Percentiles rank a stretch among this genome's conserved stretches.
phyloP scores from a whole-genome alignment of 2,329 filamentous ascomycete species.

The Sporothrix protearum region DNA sequence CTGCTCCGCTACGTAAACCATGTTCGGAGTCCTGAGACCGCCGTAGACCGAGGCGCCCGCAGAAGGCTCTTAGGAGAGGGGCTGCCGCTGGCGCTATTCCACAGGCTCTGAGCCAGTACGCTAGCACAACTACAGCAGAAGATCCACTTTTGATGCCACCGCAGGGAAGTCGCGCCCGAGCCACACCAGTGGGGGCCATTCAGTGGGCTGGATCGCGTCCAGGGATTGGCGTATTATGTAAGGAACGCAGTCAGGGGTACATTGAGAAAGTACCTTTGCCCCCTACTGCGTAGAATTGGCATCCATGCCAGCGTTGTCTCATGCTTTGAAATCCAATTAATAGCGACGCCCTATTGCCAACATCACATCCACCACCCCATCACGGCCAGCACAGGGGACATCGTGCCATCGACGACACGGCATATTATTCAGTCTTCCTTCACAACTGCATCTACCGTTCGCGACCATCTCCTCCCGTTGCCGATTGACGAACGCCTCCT shows the following conservation, averaged over 20 bases:
- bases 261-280: background rate
- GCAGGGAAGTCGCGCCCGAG: constrained; percentile 9
- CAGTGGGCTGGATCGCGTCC: background rate
- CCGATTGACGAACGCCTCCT: background rate
- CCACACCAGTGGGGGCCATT: constrained; percentile 3
- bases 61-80: background rate
- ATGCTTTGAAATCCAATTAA: constrained; percentile 17
- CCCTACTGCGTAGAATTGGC: constrained; percentile 1
- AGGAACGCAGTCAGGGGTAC: background rate
- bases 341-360: background rate
- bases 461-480: background rate
- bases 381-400: background rate
- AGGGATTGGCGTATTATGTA: background rate
- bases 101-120: background rate
- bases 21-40: too few relatives aligned
- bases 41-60: background rate
- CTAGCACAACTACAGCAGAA: background rate
- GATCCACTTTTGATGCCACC: constrained; percentile 4
- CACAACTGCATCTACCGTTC: background rate
- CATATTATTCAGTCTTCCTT: background rate
- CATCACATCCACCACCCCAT: background rate
- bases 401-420: background rate
- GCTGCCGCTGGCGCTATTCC: background rate
- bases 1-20: background rate
- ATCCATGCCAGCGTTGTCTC: constrained; percentile 5